Conservation (phyloP, 164 flowering plant species). For the Sedum album region DNA sequence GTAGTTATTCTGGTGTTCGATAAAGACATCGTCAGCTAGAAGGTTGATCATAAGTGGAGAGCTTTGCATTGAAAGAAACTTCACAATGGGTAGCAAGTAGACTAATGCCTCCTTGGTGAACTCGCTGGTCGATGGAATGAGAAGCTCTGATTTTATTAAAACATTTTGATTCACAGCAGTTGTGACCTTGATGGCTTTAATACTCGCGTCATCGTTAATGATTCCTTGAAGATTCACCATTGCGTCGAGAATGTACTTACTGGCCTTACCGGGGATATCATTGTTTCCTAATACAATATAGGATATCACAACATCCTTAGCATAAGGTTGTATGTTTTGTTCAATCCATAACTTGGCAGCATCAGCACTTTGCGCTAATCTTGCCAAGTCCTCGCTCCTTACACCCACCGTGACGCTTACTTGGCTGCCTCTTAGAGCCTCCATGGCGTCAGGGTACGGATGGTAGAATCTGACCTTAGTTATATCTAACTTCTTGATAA, state of each 20-base stretch:
- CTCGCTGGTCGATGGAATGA: constrained; percentile 29
- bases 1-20: neutral
- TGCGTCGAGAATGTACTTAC: constrained; percentile 14
- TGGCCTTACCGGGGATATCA: constrained; percentile 12
- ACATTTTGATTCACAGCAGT: constrained; percentile 21
- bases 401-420: constrained; percentile 3
- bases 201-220: neutral
- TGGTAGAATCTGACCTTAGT: constrained; percentile 3
- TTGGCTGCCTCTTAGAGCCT: neutral
- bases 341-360: constrained; percentile 7
- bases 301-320: neutral
- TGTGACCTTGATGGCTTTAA: constrained; percentile 20
- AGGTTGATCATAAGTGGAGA: constrained; percentile 30
- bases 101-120: constrained; percentile 13
- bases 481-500: neutral
- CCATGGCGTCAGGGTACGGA: neutral
- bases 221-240: constrained; percentile 19
- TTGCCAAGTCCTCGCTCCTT: neutral
- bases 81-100: constrained; percentile 10
- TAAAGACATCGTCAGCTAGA: constrained; percentile 30
- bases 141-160: constrained; percentile 8
- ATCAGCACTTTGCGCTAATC: neutral
- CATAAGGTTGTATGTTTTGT: constrained; percentile 2
- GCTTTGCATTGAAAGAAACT: constrained; percentile 11
- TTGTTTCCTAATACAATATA: constrained; percentile 8